Evolutionary conservation across 495 filamentous ascomycete genomes (phyloP).

Genomic region (Hypoxylon intermedium): DNA sequence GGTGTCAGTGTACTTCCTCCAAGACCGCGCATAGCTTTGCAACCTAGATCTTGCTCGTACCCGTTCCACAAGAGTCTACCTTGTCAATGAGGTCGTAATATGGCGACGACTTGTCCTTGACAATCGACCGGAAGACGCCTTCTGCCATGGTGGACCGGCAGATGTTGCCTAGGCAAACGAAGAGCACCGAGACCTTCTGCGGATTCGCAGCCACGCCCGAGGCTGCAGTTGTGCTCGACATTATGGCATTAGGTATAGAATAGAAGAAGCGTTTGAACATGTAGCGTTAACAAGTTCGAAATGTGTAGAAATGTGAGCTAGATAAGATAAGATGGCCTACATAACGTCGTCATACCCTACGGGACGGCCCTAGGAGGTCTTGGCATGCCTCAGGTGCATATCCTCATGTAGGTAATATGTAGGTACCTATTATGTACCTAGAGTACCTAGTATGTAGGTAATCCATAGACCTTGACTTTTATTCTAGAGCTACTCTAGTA

Average conservation of each 20-base stretch:
- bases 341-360: no score
- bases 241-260: constrained; percentile 13
- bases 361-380: no score
- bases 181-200: constrained; percentile 75
- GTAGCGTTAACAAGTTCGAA: no score
- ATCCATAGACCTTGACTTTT: no score
- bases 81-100: constrained; percentile 65
- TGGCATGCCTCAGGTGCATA: no score
- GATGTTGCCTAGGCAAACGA: constrained; percentile 97
- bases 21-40: neutral
- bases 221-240: constrained; percentile 9
- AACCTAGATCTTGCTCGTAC: constrained; percentile 34
- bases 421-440: no score
- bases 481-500: no score
- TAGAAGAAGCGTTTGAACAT: no score
- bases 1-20: neutral
- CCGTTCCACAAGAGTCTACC: constrained; percentile 91
- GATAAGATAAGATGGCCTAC: no score
- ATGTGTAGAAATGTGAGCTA: no score
- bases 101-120: constrained; percentile 56
- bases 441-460: no score
- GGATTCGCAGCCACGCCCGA: constrained; percentile 23
- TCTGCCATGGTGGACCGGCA: constrained; percentile 96
- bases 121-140: constrained; percentile 81
- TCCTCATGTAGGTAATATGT: no score